phyloP scores from a whole-genome alignment of 2,329 filamentous ascomycete genomes.

The Byssothecium circinans region DNA sequence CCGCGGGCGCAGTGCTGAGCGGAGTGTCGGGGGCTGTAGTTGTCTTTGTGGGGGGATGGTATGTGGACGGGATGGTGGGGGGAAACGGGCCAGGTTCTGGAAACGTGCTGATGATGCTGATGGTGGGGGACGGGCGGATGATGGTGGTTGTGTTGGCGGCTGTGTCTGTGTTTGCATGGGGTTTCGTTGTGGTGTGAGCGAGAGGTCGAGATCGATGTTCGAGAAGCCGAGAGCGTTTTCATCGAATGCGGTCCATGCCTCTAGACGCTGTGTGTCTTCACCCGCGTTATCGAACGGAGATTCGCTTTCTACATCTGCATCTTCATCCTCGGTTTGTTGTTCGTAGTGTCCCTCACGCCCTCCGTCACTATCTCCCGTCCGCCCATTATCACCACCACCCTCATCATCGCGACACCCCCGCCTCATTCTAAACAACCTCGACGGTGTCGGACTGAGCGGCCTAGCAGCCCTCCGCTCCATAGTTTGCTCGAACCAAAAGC shows the following conservation, averaged over 20 bases:
- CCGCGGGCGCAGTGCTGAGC: conserved; percentile 7
- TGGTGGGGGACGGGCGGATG: conserved; percentile 10
- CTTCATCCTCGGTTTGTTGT: not conserved
- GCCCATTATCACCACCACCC: not conserved
- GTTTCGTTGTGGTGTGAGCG: too few species aligned
- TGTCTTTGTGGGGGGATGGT: conserved; percentile 8
- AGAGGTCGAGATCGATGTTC: conserved; percentile 34
- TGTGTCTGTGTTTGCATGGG: not conserved
- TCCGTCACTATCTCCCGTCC: too few species aligned
- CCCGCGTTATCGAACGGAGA: conserved; percentile 13
- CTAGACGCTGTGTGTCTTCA: conserved; percentile 36
- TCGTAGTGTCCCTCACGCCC: not conserved
- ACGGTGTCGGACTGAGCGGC: conserved; percentile 28
- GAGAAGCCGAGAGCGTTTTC: conserved; percentile 31
- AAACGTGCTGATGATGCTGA: conserved; percentile 6
- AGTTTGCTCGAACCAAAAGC: conserved; percentile 57
- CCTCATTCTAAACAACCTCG: conserved; percentile 5
- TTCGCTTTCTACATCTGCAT: not conserved
- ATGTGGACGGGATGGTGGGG: conserved; percentile 10
- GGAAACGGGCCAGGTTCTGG: too few species aligned
- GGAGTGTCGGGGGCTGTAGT: too few species aligned
- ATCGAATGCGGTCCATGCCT: conserved; percentile 45
- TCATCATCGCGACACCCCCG: conserved; percentile 10
- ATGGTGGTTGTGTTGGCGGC: not conserved
- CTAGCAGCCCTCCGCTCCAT: conserved; percentile 27